Base-by-base conservation (phyloP, 2,329 filamentous ascomycete genomes). In the Sarocladiaceae sp. region DNA sequence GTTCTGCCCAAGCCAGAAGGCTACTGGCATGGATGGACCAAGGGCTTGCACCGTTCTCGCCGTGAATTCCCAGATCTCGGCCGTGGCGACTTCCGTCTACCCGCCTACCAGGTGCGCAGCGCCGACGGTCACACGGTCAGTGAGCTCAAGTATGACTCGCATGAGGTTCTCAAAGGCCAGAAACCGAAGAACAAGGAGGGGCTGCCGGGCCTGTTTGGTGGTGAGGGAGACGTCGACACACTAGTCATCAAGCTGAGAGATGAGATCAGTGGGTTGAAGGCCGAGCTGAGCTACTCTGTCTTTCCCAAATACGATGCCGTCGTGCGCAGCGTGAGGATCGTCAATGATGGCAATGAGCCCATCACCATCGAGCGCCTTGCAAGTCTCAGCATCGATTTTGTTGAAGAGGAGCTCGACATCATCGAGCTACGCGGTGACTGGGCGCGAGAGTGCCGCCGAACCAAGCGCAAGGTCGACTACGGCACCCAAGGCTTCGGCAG, bases 1-100 rank as follows among this genome's bases (percentile, higher is more conserved):
- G 64, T 68, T 11, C 48, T 44, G 2, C 54, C 55, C 13, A 50
- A 53, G 2, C 50, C 68, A 16, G 19, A 6, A 13, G 34, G 11
- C 37, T 10, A 29, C 37, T 41, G 21, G 23, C 26, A 43, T 15
- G 80, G 80, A 33, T 83, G 80, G 80, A 64, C 70, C 27, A 62
- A 69, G 26, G 55, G 66, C 41, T 58, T 70, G 21, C 71, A 70
- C 10, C 76, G 74, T 32, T 56, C 70, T 12, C 70, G 75, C n/a
- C 72, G 80, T 20, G 80, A 83, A 54, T 82, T 81, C 44, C 80
- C 80, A 1, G 80, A 83, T 47, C 63, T 79, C 4, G 79, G 80
- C 1, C 70, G 78, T 7, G 79, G 78, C 12, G 80, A 84, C 53
- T 78, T 81, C 50, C 70, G 80, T 2, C 61, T 73, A 3, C 80